phyloP scores from a whole-genome alignment of 2,329 filamentous ascomycete species.

The Thielaviopsis euricoi region DNA sequence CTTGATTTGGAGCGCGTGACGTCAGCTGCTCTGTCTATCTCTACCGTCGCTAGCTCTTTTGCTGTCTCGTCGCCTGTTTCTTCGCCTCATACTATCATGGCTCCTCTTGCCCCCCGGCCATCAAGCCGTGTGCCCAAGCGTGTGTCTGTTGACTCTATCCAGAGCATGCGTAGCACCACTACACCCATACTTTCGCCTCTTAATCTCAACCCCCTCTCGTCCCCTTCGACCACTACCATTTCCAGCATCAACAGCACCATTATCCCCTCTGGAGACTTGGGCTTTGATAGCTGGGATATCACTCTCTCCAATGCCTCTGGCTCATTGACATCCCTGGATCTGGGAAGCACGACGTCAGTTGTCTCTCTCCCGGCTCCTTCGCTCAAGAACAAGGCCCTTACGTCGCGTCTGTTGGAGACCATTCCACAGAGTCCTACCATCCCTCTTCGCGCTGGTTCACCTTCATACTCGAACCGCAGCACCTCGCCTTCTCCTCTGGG shows the following conservation, averaged over 20 bases:
- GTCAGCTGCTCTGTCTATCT: slow-evolving; percentile 9
- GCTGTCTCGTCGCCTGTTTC: slow-evolving; percentile 8
- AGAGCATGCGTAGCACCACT: slow-evolving; percentile 2
- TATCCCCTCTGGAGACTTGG: slow-evolving; percentile 3
- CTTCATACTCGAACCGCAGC: background rate
- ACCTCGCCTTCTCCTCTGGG: slow-evolving; percentile 1
- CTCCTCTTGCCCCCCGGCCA: slow-evolving; percentile 10
- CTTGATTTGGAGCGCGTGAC: slow-evolving; percentile 9
- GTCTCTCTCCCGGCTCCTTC: slow-evolving; percentile 1
- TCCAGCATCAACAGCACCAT: slow-evolving; percentile 1
- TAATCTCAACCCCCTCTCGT: background rate
- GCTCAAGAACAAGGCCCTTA: slow-evolving; percentile 8
- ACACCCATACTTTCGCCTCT: background rate
- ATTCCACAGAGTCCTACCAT: slow-evolving; percentile 10
- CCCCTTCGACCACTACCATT: background rate
- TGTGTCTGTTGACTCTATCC: slow-evolving; percentile 9
- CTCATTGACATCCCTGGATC: slow-evolving; percentile 5
- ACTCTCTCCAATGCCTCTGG: background rate
- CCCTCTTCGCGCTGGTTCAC: background rate
- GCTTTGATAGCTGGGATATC: slow-evolving; percentile 6
- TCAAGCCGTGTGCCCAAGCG: slow-evolving; percentile 9
- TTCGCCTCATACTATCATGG: slow-evolving; percentile 3
- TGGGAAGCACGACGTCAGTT: background rate
- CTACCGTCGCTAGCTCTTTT: slow-evolving; percentile 1
- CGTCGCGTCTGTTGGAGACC: slow-evolving; percentile 11